Percentiles rank a stretch among this genome's conserved stretches.
Evolutionary conservation across 495 filamentous ascomycete genomes (phyloP).

Genomic region (Clohesyomyces aquaticus): DNA sequence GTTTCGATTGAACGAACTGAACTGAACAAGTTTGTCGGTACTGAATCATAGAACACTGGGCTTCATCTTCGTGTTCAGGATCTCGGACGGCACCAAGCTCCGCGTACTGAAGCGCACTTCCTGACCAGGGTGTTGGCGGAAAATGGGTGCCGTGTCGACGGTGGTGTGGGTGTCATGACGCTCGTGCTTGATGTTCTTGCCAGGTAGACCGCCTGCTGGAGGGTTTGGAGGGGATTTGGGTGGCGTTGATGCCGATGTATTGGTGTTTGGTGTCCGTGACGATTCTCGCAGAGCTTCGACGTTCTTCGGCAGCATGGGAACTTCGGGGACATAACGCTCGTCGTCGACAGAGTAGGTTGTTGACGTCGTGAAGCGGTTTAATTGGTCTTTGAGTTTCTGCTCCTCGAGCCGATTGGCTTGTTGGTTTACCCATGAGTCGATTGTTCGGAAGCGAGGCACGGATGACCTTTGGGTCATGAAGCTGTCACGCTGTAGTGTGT

Average conservation of each 20-base stretch:
- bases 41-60: conserved; percentile 18
- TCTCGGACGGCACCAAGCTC: conserved; percentile 42
- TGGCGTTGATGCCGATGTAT: conserved; percentile 4
- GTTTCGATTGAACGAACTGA: no score
- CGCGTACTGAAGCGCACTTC: conserved; percentile 40
- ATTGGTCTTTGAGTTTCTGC: conserved; percentile 34
- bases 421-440: conserved; percentile 66
- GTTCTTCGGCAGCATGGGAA: conserved; percentile 30
- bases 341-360: conserved; percentile 9
- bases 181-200: conserved; percentile 35
- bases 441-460: conserved; percentile 57
- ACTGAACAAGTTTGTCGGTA: no score
- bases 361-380: conserved; percentile 18
- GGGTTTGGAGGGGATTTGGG: conserved; percentile 5
- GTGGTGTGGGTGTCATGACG: conserved; percentile 34
- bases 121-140: conserved; percentile 42
- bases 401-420: conserved; percentile 49
- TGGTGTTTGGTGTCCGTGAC: neutral
- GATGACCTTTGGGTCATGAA: conserved; percentile 39
- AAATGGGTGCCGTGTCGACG: conserved; percentile 40
- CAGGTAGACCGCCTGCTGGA: conserved; percentile 15
- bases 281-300: conserved; percentile 10
- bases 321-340: conserved; percentile 25
- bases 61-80: conserved; percentile 28
- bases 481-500: conserved; percentile 29